phyloP scores from a whole-genome alignment of 768 basidiomycete genomes.

The Podaxis sp. region DNA sequence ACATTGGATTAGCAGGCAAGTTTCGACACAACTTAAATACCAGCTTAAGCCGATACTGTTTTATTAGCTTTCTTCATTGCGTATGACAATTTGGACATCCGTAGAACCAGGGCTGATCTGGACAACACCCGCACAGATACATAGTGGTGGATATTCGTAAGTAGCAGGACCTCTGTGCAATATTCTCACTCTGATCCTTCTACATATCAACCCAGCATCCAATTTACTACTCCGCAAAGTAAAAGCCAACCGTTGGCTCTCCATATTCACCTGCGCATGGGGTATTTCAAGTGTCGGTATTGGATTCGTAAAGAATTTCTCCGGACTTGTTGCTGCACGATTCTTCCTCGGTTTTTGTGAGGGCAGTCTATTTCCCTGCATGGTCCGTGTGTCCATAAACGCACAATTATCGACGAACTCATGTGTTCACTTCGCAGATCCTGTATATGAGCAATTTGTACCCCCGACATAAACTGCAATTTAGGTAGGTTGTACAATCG shows the following conservation, averaged over 20 bases:
- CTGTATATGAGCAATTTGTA: constrained; percentile 40
- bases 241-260: constrained; percentile 5
- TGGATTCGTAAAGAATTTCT: constrained; percentile 28
- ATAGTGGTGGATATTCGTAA: constrained; percentile 9
- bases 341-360: constrained; percentile 29
- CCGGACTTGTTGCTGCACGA: constrained; percentile 26
- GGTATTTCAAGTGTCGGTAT: not conserved
- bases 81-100: not conserved
- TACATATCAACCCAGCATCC: not conserved
- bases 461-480: constrained; percentile 30
- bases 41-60: not conserved
- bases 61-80: constrained; percentile 3
- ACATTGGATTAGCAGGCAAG: constrained; percentile 18
- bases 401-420: not conserved
- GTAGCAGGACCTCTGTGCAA: not conserved
- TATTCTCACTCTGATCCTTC: not conserved
- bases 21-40: not conserved
- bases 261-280: constrained; percentile 7
- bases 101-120: not conserved
- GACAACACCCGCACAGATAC: not conserved
- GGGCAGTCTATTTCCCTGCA: constrained; percentile 33
- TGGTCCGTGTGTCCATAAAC: constrained; percentile 19
- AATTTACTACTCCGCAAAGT: constrained; percentile 2
- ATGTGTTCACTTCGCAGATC: not conserved
- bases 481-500: not conserved